A percentile compares a stretch with the other conserved stretches of the same genome.
phyloP scores from a whole-genome alignment of 2,329 filamentous ascomycete genomes.

The Scedosporium boydii region DNA sequence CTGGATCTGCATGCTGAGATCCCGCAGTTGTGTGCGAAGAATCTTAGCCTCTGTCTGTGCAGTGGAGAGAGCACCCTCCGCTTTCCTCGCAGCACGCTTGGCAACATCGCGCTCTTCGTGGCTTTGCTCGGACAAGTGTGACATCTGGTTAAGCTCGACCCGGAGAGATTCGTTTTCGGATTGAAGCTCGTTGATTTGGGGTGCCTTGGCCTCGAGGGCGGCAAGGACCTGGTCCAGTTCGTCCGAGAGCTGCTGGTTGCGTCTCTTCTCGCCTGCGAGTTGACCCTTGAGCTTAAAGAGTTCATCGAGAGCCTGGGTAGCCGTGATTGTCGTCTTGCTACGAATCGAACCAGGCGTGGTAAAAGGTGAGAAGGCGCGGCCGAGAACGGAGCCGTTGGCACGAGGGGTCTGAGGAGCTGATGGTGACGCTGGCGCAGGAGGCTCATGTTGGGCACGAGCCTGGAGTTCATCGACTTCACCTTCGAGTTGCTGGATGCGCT shows the following conservation, averaged over 20 bases:
- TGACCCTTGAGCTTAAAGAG: conserved; percentile 60
- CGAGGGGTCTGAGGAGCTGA: conserved; percentile 53
- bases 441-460: conserved; percentile 33
- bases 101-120: conserved; percentile 72
- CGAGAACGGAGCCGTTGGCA: conserved; percentile 44
- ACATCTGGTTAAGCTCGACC: conserved; percentile 74
- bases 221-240: conserved; percentile 80
- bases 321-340: conserved; percentile 44
- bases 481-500: conserved; percentile 40
- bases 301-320: conserved; percentile 55
- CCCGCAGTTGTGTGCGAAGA: conserved; percentile 75
- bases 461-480: conserved; percentile 44
- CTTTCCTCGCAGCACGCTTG: conserved; percentile 68
- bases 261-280: conserved; percentile 63
- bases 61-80: conserved; percentile 59
- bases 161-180: conserved; percentile 73
- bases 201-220: conserved; percentile 75
- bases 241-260: conserved; percentile 62
- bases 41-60: conserved; percentile 64
- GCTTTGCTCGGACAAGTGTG: conserved; percentile 71
- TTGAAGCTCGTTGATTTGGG: conserved; percentile 79
- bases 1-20: conserved; percentile 83
- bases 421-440: conserved; percentile 21
- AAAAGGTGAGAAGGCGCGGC: conserved; percentile 50
- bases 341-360: conserved; percentile 50